phyloP scores from a whole-genome alignment of 495 filamentous ascomycete genomes.

The Neurospora sp. region DNA sequence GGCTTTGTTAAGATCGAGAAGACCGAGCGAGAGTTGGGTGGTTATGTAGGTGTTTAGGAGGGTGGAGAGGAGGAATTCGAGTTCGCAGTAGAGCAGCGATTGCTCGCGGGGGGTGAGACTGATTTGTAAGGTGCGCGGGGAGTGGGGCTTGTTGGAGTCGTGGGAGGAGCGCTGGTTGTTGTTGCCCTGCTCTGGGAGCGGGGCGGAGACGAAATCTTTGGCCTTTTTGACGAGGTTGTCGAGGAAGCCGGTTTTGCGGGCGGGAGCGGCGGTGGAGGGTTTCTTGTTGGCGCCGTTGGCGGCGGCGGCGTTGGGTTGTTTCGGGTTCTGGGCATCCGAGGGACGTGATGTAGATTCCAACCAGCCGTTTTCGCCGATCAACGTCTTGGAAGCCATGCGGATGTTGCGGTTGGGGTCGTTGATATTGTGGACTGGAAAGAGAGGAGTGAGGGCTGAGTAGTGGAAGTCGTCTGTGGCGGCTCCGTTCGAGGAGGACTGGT shows the following conservation, averaged over 20 bases:
- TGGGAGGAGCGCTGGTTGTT: constrained; percentile 18
- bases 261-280: constrained; percentile 8
- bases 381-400: constrained; percentile 24
- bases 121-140: constrained; percentile 18
- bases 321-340: not conserved
- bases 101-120: constrained; percentile 36
- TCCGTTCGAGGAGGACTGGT: not conserved
- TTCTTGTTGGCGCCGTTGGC: not conserved
- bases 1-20: constrained; percentile 25
- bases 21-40: constrained; percentile 27
- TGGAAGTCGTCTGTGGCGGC: not conserved
- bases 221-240: constrained; percentile 31
- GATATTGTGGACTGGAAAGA: not conserved
- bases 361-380: constrained; percentile 39
- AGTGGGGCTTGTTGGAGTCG: constrained; percentile 11
- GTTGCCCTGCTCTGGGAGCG: constrained; percentile 7
- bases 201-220: constrained; percentile 30
- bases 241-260: constrained; percentile 23
- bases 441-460: constrained; percentile 14
- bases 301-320: not conserved
- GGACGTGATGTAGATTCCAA: constrained; percentile 30
- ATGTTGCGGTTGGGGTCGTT: not conserved
- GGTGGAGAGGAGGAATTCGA: constrained; percentile 28
- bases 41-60: constrained; percentile 31
- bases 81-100: constrained; percentile 35